phyloP scores from a whole-genome alignment of 192 early-diverging fungal species.

The Coemansia sp. region DNA sequence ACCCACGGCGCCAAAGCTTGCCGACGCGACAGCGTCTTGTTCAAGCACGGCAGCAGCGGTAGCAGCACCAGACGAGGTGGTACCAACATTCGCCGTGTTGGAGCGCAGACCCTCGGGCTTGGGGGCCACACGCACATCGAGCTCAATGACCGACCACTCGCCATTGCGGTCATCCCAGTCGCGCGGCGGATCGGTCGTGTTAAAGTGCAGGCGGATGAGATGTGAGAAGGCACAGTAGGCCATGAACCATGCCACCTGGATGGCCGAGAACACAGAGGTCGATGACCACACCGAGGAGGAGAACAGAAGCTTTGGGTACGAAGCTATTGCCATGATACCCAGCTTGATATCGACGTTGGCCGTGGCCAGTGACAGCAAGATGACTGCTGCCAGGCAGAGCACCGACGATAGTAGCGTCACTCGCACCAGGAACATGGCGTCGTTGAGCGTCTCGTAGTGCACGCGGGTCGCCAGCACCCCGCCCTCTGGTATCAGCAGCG shows the following conservation, averaged over 20 bases:
- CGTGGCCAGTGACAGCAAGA: conserved; percentile 39
- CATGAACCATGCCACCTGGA: conserved; percentile 47
- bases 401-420: conserved; percentile 29
- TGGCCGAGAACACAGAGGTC: conserved; percentile 44
- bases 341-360: conserved; percentile 44
- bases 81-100: too few relatives aligned
- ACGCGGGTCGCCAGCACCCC: conserved; percentile 43
- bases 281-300: conserved; percentile 44
- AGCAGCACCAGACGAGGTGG: too few relatives aligned
- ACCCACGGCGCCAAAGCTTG: too few relatives aligned
- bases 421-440: conserved; percentile 44
- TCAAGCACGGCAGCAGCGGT: too few relatives aligned
- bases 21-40: conserved; percentile 1
- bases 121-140: conserved; percentile 27
- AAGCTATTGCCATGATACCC: conserved; percentile 25
- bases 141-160: conserved; percentile 46
- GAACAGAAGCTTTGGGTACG: conserved; percentile 49
- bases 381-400: conserved; percentile 24
- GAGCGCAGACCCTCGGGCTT: conserved; percentile 6
- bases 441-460: conserved; percentile 50
- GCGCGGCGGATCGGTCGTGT: conserved; percentile 44
- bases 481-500: conserved; percentile 43
- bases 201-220: conserved; percentile 39
- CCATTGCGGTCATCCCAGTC: conserved; percentile 52
- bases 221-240: conserved; percentile 49